phyloP scores from a whole-genome alignment of 179 eudicot genomes.

The Corrigiola litoralis region DNA sequence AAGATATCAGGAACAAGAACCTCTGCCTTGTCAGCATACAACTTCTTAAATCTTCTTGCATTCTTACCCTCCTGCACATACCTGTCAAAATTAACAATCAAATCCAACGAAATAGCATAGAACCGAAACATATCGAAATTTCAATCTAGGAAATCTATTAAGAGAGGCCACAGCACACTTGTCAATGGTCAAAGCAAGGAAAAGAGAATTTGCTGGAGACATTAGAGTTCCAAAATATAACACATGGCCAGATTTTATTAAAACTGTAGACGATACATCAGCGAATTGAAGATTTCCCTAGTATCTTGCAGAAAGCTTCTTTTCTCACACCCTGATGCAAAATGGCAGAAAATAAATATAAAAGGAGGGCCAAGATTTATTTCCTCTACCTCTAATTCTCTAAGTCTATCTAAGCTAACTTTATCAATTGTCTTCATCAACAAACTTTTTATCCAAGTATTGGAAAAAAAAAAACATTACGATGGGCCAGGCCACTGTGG shows the following conservation, averaged over 20 bases:
- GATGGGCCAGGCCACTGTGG: not conserved
- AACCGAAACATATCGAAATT: slow-evolving; percentile 9
- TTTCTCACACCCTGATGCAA: not conserved
- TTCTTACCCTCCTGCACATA: slow-evolving; percentile 99
- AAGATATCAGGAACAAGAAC: slow-evolving; percentile 98
- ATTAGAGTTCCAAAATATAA: too few species aligned
- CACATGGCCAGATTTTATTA: too few species aligned
- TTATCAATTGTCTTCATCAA: not conserved
- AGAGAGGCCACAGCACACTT: too few species aligned
- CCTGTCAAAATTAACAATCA: slow-evolving; percentile 84
- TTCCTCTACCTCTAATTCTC: not conserved
- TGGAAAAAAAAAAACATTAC: not conserved
- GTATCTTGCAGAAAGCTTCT: not conserved
- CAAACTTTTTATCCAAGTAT: not conserved
- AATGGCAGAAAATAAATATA: not conserved
- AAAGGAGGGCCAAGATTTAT: not conserved
- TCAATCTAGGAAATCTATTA: not conserved
- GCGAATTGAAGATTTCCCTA: not conserved
- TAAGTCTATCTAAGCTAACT: slow-evolving; percentile 3
- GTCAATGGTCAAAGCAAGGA: too few species aligned
- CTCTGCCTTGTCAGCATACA: slow-evolving; percentile 95
- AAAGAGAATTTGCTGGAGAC: too few species aligned
- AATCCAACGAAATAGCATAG: slow-evolving; percentile 32
- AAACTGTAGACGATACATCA: not conserved
- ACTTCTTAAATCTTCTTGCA: slow-evolving; percentile 95